Conservation (phyloP, 768 basidiomycete species). For the Arthromyces matolae region DNA sequence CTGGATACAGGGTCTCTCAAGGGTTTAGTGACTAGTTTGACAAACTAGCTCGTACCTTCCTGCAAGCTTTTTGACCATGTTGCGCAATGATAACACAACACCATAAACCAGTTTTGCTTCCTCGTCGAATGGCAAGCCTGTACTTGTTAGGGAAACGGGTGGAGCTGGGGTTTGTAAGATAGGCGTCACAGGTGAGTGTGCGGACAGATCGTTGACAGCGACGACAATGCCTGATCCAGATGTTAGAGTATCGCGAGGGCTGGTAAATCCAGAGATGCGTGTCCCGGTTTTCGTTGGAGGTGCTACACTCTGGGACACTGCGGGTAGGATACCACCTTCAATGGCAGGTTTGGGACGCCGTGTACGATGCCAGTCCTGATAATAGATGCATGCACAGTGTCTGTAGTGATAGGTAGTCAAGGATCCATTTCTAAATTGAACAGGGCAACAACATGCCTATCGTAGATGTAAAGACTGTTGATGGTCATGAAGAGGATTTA, state of each 20-base stretch:
- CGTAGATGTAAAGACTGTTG: conserved; percentile 90
- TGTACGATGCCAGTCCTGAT: conserved; percentile 91
- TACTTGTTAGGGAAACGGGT: conserved; percentile 35
- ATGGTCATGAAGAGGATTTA: conserved; percentile 62
- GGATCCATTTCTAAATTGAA: conserved; percentile 2
- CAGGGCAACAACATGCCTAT: conserved; percentile 52
- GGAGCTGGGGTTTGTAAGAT: conserved; percentile 32
- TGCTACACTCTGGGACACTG: conserved; percentile 71
- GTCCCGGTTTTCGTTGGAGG: conserved; percentile 27
- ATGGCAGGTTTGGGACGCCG: conserved; percentile 68
- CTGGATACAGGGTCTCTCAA: conserved; percentile 32
- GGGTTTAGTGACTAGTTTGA: neutral
- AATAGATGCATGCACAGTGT: conserved; percentile 90
- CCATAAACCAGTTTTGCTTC: conserved; percentile 98
- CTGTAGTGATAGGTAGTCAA: conserved; percentile 35
- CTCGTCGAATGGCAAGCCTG: conserved; percentile 88
- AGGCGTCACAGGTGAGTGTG: conserved; percentile 32
- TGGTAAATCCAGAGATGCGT: conserved; percentile 39
- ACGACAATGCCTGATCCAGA: conserved; percentile 67
- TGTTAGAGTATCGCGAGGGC: conserved; percentile 64
- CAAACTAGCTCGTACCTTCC: conserved; percentile 52
- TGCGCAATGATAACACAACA: conserved; percentile 83
- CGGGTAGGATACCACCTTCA: conserved; percentile 71
- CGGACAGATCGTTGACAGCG: conserved; percentile 45
- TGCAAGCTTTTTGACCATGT: conserved; percentile 94